These are phyloP conservation scores for Mycena capillaripes DNA, from an alignment of 768 basidiomycete genomes.

Conservation along the genomic window DNA sequence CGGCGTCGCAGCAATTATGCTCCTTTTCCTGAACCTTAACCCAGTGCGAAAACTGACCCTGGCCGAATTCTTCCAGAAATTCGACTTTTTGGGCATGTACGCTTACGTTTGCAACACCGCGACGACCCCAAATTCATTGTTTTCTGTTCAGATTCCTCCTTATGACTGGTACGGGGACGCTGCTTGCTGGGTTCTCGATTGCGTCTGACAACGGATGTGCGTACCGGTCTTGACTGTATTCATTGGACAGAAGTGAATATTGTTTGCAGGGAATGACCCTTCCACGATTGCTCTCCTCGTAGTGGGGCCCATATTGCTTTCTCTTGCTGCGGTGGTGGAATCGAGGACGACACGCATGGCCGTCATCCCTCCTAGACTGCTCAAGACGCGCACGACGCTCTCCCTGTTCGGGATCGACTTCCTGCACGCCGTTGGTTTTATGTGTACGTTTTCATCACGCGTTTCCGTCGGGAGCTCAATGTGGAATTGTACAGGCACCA, in stretches of 20 bases:
- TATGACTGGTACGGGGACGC: constrained; percentile 18
- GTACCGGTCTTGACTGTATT: not conserved
- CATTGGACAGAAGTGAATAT: not conserved
- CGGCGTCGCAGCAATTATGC: constrained; percentile 18
- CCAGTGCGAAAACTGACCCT: constrained; percentile 19
- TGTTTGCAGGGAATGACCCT: constrained; percentile 6
- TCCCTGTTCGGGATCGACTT: constrained; percentile 23
- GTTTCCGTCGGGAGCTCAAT: no score
- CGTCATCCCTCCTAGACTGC: constrained; percentile 21
- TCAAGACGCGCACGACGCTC: constrained; percentile 28
- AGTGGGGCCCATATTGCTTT: constrained; percentile 13
- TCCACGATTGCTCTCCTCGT: constrained; percentile 20
- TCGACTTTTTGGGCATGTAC: constrained; percentile 28
- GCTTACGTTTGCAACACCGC: not conserved
- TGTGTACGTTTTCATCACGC: constrained; percentile 27
- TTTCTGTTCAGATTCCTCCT: constrained; percentile 20
- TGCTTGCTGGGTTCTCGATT: constrained; percentile 27
- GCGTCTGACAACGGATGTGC: constrained; percentile 25
- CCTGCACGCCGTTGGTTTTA: constrained; percentile 21
- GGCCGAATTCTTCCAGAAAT: constrained; percentile 19
- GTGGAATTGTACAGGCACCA: constrained; percentile 22
- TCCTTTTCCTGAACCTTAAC: constrained; percentile 24
- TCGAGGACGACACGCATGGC: constrained; percentile 28
- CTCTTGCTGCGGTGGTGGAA: constrained; percentile 15
- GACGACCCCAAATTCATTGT: no score